Evolutionary conservation across 2,329 filamentous ascomycete species (phyloP).

Genomic region (Samsoniella hepiali): DNA sequence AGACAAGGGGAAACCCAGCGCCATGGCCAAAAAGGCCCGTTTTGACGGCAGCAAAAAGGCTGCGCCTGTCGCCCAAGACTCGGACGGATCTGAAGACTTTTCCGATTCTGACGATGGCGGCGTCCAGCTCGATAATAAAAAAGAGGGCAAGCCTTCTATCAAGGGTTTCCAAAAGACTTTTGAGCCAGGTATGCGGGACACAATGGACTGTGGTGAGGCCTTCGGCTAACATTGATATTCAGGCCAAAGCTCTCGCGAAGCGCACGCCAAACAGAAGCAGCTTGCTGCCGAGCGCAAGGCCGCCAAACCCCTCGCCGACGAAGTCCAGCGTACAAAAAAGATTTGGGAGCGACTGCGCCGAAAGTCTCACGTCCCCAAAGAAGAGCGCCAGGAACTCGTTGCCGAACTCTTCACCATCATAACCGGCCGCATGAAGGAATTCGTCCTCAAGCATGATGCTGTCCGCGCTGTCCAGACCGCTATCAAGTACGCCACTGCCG

Average conservation of each 20-base stretch:
- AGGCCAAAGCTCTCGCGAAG: conserved; percentile 73
- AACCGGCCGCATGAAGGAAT: conserved; percentile 86
- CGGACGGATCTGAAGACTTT: conserved; percentile 39
- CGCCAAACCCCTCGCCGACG: conserved; percentile 88
- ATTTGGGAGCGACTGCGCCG: conserved; percentile 91
- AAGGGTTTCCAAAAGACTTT: conserved; percentile 37
- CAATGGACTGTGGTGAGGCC: conserved; percentile 4
- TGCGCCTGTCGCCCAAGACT: conserved; percentile 30
- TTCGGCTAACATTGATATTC: conserved; percentile 17
- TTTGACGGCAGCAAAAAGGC: conserved; percentile 34
- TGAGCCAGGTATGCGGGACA: conserved; percentile 39
- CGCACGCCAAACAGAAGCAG: conserved; percentile 89
- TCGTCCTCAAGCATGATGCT: conserved; percentile 97
- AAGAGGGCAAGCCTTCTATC: conserved; percentile 35
- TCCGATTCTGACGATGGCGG: conserved; percentile 55
- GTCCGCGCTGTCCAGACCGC: conserved; percentile 96
- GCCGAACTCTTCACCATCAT: conserved; percentile 89
- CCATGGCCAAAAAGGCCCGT: conserved; percentile 51
- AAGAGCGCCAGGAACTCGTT: conserved; percentile 83
- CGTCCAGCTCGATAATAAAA: conserved; percentile 41
- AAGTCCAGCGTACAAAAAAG: conserved; percentile 86
- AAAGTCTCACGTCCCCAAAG: conserved; percentile 88
- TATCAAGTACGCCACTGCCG: conserved; percentile 86
- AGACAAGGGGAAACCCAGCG: conserved; percentile 42
- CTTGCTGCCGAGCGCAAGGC: conserved; percentile 85